phyloP scores from a whole-genome alignment of 2,329 filamentous ascomycete species.

The Stachybotrys echinatus region DNA sequence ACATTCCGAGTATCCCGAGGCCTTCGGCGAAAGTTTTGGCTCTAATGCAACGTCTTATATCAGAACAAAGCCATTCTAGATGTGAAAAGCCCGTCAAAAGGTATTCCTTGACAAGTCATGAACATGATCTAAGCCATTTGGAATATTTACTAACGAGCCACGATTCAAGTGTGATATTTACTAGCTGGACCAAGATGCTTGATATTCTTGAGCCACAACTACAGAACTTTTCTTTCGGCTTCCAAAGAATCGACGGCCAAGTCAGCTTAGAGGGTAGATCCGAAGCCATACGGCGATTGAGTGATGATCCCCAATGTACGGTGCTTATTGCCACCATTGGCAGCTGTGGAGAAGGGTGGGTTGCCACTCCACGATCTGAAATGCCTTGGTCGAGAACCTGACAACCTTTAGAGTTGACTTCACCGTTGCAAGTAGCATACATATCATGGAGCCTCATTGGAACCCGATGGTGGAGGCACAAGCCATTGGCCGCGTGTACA shows the following conservation, averaged over 20 bases:
- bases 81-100: no score
- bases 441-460: conserved; percentile 27
- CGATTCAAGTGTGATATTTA: conserved; percentile 21
- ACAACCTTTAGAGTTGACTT: conserved; percentile 16
- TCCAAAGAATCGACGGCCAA: conserved; percentile 17
- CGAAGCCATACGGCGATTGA: conserved; percentile 11
- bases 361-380: no score
- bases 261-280: conserved; percentile 5
- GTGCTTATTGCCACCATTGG: conserved; percentile 24
- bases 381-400: no score
- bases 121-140: no score
- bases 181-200: conserved; percentile 21
- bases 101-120: no score
- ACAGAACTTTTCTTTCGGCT: conserved; percentile 5
- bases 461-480: conserved; percentile 27
- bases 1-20: no score
- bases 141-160: no score
- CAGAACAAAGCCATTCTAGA: no score
- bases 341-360: conserved; percentile 23
- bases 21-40: no score
- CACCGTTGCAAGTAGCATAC: conserved; percentile 19
- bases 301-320: conserved; percentile 8
- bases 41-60: no score
- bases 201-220: conserved; percentile 15
- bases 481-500: conserved; percentile 23